A percentile compares a stretch with the other conserved stretches of the same genome.
Conservation (phyloP, 805 yeast genomes). For the Barnettozyma sp. region DNA sequence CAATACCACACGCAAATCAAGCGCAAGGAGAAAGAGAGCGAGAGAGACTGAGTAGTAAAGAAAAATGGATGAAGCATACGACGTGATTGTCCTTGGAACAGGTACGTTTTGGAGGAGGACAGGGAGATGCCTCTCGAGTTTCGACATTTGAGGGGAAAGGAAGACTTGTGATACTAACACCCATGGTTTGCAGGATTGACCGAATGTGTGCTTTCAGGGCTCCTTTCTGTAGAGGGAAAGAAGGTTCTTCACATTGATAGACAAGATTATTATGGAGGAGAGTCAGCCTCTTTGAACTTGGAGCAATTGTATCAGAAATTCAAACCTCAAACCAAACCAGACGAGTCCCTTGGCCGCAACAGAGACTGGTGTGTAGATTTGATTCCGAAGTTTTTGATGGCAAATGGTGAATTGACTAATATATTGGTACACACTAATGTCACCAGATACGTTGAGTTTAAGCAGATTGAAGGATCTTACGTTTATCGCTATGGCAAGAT, state of each 20-base stretch:
- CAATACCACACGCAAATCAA: no score
- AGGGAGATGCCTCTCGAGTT: no score
- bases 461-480: slow-evolving; percentile 92
- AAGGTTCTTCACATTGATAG: slow-evolving; percentile 94
- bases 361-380: slow-evolving; percentile 98
- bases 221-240: slow-evolving; percentile 95
- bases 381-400: slow-evolving; percentile 95
- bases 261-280: slow-evolving; percentile 94
- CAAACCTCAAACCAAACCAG: slow-evolving; percentile 67
- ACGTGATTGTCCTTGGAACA: slow-evolving; percentile 79
- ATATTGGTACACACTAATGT: slow-evolving; percentile 94
- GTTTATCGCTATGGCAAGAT: slow-evolving; percentile 81
- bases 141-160: no score
- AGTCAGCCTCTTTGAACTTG: slow-evolving; percentile 76
- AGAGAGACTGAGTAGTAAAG: no score
- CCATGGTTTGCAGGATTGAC: slow-evolving; percentile 83
- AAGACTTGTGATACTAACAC: no score
- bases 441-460: slow-evolving; percentile 91
- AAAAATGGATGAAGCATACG: slow-evolving; percentile 93
- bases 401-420: slow-evolving; percentile 94
- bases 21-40: no score
- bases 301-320: slow-evolving; percentile 73
- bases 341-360: slow-evolving; percentile 73
- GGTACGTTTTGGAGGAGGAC: no score
- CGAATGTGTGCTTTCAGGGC: slow-evolving; percentile 91